Conservation (phyloP, 2,329 filamentous ascomycete species). For the Davidsoniella virescens region DNA sequence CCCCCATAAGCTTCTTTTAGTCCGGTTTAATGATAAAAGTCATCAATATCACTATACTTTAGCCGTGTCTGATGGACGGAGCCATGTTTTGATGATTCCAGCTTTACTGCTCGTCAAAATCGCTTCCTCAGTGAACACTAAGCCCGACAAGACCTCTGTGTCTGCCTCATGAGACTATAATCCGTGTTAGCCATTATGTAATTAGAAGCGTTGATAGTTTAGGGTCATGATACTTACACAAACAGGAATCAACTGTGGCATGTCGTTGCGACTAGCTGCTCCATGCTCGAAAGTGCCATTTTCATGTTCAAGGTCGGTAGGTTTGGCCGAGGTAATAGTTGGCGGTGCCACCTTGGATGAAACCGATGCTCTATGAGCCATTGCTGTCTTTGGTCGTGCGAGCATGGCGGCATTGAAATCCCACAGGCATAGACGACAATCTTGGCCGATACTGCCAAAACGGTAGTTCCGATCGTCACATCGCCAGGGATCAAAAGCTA, state of each 20-base stretch:
- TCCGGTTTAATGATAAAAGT: no score
- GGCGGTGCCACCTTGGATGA: conserved; percentile 22
- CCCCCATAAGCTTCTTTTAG: no score
- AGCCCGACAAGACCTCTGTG: conserved; percentile 4
- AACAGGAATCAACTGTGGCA: conserved; percentile 11
- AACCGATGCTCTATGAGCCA: conserved; percentile 38
- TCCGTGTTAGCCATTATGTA: conserved; percentile 33
- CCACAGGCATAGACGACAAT: conserved; percentile 81
- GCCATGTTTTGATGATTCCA: conserved; percentile 64
- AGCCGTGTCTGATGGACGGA: conserved; percentile 32
- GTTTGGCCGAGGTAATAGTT: conserved; percentile 24
- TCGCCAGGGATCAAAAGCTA: conserved; percentile 92
- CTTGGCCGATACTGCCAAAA: conserved; percentile 90
- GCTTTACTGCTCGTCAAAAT: conserved; percentile 86
- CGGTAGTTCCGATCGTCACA: conserved; percentile 92
- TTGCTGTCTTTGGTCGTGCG: conserved; percentile 69
- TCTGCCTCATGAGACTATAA: conserved; percentile 27
- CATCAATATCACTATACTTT: not conserved
- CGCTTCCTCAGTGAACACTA: conserved; percentile 67
- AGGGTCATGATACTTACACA: conserved; percentile 16
- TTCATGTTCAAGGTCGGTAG: conserved; percentile 9
- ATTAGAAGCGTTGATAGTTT: not conserved
- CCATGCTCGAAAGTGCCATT: conserved; percentile 13
- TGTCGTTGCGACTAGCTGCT: conserved; percentile 1
- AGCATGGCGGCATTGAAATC: conserved; percentile 97